Evolutionary conservation across 73 alveolate species (phyloP).

Genomic region (Breviolum minutum): DNA sequence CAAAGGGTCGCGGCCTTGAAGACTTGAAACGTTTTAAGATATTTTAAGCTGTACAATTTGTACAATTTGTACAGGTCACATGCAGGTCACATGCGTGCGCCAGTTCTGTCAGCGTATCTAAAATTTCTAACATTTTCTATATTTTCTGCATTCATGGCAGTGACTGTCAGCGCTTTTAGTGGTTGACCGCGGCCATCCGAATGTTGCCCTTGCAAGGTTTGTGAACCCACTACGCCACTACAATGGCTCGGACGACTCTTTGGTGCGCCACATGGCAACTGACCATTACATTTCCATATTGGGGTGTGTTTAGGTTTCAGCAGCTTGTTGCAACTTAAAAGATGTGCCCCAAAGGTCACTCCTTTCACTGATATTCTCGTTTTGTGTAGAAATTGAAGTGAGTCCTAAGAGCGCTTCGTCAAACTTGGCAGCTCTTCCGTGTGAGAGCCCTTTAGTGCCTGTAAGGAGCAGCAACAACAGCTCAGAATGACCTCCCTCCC

Average conservation of each 20-base stretch:
- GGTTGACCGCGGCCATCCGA: not conserved
- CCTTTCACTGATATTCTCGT: no score
- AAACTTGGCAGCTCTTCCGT: not conserved
- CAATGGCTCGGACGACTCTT: constrained; percentile 37
- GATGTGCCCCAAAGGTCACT: no score
- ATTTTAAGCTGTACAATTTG: not conserved
- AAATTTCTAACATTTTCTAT: no score
- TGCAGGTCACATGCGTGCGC: not conserved
- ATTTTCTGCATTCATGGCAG: not conserved
- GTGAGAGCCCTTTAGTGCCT: no score
- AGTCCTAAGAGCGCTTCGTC: no score
- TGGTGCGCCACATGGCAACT: not conserved
- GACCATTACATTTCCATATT: not conserved
- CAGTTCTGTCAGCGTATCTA: not conserved
- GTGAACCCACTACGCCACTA: constrained; percentile 87
- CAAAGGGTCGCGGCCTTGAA: constrained; percentile 19
- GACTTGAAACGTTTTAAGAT: not conserved
- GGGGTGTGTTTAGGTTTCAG: not conserved
- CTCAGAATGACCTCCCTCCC: no score
- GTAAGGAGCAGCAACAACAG: no score
- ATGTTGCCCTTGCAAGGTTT: constrained; percentile 5
- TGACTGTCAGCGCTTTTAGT: not conserved
- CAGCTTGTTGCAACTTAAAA: not conserved
- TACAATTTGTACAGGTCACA: no score
- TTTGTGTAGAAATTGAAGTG: no score